A percentile compares a stretch with the other conserved stretches of the same genome.
Evolutionary conservation across 2,329 filamentous ascomycete genomes (phyloP).

Genomic region (Gaeumannomyces sp.): DNA sequence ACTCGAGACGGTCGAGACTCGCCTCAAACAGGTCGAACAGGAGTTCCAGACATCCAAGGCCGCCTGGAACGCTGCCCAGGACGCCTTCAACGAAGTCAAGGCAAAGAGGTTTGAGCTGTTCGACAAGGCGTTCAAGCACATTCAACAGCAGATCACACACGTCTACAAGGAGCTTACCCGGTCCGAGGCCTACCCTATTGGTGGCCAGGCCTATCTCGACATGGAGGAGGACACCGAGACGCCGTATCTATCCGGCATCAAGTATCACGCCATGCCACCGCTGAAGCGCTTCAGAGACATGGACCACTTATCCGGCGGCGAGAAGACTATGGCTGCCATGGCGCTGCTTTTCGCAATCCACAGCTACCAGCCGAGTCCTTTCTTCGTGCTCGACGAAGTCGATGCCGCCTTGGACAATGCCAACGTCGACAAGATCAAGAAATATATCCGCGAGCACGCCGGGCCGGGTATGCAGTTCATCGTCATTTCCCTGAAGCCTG

Average conservation of each 20-base stretch:
- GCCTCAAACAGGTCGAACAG: conserved; percentile 76
- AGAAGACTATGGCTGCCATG: conserved; percentile 97
- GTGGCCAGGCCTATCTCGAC: conserved; percentile 81
- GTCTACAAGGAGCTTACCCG: conserved; percentile 96
- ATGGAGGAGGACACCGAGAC: conserved; percentile 93
- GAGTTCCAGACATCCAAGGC: conserved; percentile 83
- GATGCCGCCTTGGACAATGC: conserved; percentile 97
- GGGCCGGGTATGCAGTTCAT: conserved; percentile 99
- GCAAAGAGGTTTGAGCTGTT: conserved; percentile 82
- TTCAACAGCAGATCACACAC: conserved; percentile 85
- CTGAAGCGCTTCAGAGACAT: conserved; percentile 98
- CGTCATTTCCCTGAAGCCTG: conserved; percentile 93
- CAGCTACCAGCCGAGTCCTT: conserved; percentile 89
- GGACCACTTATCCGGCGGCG: conserved; percentile 94
- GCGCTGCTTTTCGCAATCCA: conserved; percentile 97
- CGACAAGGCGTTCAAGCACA: conserved; percentile 91
- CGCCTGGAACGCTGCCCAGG: conserved; percentile 47
- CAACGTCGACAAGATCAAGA: conserved; percentile 92
- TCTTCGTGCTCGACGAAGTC: conserved; percentile 97
- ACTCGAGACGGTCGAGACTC: conserved; percentile 75
- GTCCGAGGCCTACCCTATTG: conserved; percentile 85
- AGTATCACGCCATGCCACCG: conserved; percentile 98
- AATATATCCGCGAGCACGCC: conserved; percentile 90
- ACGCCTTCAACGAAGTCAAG: conserved; percentile 69
- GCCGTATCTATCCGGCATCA: conserved; percentile 91